Percentiles rank a stretch among this genome's conserved stretches.
Evolutionary conservation across 495 filamentous ascomycete species (phyloP).

Genomic region (Hypomontagnella monticulosa): DNA sequence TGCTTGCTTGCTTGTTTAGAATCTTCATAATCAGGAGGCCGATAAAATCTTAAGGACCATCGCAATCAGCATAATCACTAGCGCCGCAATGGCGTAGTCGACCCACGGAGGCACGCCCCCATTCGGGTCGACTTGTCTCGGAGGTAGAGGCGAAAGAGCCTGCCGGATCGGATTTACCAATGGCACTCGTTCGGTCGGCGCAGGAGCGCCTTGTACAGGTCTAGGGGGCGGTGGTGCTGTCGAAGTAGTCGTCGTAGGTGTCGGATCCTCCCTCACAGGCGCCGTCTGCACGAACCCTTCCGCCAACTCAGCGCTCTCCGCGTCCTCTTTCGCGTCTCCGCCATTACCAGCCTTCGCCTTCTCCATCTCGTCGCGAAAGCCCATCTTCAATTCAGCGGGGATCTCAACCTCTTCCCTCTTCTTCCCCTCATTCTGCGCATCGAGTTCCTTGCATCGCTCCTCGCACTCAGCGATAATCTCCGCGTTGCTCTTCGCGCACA

Average conservation of each 20-base stretch:
- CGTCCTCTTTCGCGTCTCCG: slow-evolving; percentile 38
- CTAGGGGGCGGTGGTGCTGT: slow-evolving; percentile 19
- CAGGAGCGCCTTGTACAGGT: slow-evolving; percentile 44
- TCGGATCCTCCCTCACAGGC: slow-evolving; percentile 23
- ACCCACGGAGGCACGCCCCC: slow-evolving; percentile 65
- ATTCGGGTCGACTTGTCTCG: slow-evolving; percentile 37
- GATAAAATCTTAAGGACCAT: slow-evolving; percentile 58
- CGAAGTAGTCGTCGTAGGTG: slow-evolving; percentile 15
- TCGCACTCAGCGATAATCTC: slow-evolving; percentile 76
- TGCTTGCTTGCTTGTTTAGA: slow-evolving; percentile 1
- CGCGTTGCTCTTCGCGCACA: slow-evolving; percentile 72
- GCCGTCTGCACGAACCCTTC: slow-evolving; percentile 61
- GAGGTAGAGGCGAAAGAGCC: not conserved
- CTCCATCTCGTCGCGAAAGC: slow-evolving; percentile 63
- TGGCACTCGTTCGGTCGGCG: slow-evolving; percentile 52
- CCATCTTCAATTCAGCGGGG: slow-evolving; percentile 68
- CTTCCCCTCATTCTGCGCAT: slow-evolving; percentile 52
- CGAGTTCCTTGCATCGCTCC: slow-evolving; percentile 63
- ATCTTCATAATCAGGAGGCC: slow-evolving; percentile 21
- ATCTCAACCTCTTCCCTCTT: slow-evolving; percentile 60
- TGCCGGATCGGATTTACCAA: slow-evolving; percentile 38
- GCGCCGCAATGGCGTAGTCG: slow-evolving; percentile 65
- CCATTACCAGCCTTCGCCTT: slow-evolving; percentile 28
- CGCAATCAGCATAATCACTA: slow-evolving; percentile 61
- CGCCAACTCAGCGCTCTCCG: slow-evolving; percentile 54